phyloP scores from a whole-genome alignment of 805 yeast genomes.

The Blastobotrys robertii region DNA sequence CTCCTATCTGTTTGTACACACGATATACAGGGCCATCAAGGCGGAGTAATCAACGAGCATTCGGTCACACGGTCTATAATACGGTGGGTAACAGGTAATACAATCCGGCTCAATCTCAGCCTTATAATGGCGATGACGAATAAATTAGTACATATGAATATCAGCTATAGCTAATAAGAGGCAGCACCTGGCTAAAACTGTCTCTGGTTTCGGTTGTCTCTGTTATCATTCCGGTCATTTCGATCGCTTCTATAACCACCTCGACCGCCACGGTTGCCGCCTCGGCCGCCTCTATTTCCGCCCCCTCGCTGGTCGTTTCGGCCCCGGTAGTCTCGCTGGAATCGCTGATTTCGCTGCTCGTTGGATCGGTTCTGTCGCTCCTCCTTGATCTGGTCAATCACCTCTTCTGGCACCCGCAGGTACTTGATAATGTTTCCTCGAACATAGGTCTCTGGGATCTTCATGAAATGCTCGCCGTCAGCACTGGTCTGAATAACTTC shows the following conservation, averaged over 20 bases:
- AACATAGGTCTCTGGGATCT: constrained; percentile 65
- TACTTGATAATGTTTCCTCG: constrained; percentile 63
- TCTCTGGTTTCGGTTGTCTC: constrained; percentile 7
- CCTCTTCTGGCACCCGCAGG: constrained; percentile 32
- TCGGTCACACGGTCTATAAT: background rate
- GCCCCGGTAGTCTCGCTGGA: constrained; percentile 11
- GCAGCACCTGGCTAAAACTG: background rate
- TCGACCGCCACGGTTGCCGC: constrained; percentile 8
- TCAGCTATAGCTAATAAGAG: background rate
- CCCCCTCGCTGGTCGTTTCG: constrained; percentile 9
- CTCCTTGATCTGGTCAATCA: constrained; percentile 30
- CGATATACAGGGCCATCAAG: constrained; percentile 49
- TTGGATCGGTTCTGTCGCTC: constrained; percentile 30
- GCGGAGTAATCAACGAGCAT: constrained; percentile 35
- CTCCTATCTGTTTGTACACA: constrained; percentile 54
- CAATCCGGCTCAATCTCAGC: too few species aligned
- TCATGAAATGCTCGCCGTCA: constrained; percentile 50
- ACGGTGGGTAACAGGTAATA: background rate
- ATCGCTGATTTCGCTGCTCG: constrained; percentile 18
- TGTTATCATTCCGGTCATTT: constrained; percentile 7
- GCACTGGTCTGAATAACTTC: constrained; percentile 50
- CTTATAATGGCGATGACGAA: background rate
- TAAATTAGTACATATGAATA: background rate
- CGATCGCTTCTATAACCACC: constrained; percentile 8
- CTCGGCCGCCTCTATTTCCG: constrained; percentile 11